A percentile compares a stretch with the other conserved stretches of the same genome.
These are phyloP conservation scores for Pichia sp. DNA, from an alignment of 1,139 yeast species.

Conservation along the genomic window DNA sequence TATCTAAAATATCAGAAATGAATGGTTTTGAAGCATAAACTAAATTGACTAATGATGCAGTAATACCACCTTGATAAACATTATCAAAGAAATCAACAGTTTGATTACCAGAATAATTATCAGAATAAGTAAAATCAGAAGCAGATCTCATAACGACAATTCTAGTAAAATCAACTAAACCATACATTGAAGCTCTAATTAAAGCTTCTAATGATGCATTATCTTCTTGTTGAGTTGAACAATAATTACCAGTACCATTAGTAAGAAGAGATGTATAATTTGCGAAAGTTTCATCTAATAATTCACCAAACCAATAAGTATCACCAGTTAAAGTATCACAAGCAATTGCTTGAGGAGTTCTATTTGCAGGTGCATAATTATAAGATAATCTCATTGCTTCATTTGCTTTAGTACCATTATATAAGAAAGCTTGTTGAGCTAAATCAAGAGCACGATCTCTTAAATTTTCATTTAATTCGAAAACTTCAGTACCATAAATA, in stretches of 20 bases:
- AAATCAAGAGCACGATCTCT: constrained; percentile 53
- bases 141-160: constrained; percentile 58
- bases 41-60: constrained; percentile 46
- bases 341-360: constrained; percentile 42
- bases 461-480: constrained; percentile 53
- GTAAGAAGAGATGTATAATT: constrained; percentile 45
- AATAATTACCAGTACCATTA: constrained; percentile 54
- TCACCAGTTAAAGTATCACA: constrained; percentile 62
- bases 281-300: constrained; percentile 45
- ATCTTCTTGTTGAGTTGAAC: constrained; percentile 65
- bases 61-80: constrained; percentile 47
- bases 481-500: constrained; percentile 61
- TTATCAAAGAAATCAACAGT: constrained; percentile 47
- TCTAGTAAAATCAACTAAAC: constrained; percentile 52
- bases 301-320: constrained; percentile 52
- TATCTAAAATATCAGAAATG: constrained; percentile 44
- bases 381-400: constrained; percentile 43
- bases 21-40: constrained; percentile 52
- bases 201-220: constrained; percentile 60
- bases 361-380: constrained; percentile 43
- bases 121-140: constrained; percentile 54
- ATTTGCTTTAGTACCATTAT: constrained; percentile 42
- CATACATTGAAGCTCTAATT: constrained; percentile 47
- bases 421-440: constrained; percentile 41
- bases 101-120: constrained; percentile 40